phyloP scores from a whole-genome alignment of 2,329 filamentous ascomycete genomes.

The Fusarium sp. region DNA sequence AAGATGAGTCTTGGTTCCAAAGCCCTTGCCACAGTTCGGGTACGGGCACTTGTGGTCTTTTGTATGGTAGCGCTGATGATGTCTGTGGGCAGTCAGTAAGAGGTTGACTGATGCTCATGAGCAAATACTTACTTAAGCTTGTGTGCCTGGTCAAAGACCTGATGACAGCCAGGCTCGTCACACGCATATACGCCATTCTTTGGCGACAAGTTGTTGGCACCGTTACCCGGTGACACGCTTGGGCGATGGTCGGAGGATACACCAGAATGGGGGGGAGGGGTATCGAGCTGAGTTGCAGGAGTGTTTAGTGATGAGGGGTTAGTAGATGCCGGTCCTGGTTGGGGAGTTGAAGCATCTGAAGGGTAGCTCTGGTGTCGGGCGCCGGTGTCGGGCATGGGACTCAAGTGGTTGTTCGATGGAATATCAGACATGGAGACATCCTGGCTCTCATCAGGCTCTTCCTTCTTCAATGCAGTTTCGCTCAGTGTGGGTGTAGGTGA shows the following conservation, averaged over 20 bases:
- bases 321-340: slow-evolving; percentile 54
- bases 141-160: slow-evolving; percentile 67
- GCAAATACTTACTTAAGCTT: slow-evolving; percentile 65
- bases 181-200: slow-evolving; percentile 50
- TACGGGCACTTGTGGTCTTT: slow-evolving; percentile 69
- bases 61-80: slow-evolving; percentile 71
- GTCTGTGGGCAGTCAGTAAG: slow-evolving; percentile 51
- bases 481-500: slow-evolving; percentile 45
- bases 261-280: slow-evolving; percentile 55
- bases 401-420: slow-evolving; percentile 43
- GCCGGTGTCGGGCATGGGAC: slow-evolving; percentile 39
- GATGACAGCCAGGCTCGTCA: slow-evolving; percentile 53
- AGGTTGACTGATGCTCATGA: background rate
- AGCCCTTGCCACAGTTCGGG: slow-evolving; percentile 64
- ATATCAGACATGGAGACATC: slow-evolving; percentile 45
- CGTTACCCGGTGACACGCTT: slow-evolving; percentile 52
- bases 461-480: slow-evolving; percentile 32
- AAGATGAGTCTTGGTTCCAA: slow-evolving; percentile 71
- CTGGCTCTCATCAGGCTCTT: slow-evolving; percentile 36
- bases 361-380: slow-evolving; percentile 51
- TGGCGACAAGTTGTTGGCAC: slow-evolving; percentile 44
- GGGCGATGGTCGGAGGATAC: slow-evolving; percentile 52
- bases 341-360: slow-evolving; percentile 58
- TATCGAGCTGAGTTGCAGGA: slow-evolving; percentile 60
- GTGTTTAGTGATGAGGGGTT: slow-evolving; percentile 58